A percentile compares a stretch with the other conserved stretches of the same genome.
phyloP scores from a whole-genome alignment of 2,329 filamentous ascomycete species.

The Cladophialophora yegresii region DNA sequence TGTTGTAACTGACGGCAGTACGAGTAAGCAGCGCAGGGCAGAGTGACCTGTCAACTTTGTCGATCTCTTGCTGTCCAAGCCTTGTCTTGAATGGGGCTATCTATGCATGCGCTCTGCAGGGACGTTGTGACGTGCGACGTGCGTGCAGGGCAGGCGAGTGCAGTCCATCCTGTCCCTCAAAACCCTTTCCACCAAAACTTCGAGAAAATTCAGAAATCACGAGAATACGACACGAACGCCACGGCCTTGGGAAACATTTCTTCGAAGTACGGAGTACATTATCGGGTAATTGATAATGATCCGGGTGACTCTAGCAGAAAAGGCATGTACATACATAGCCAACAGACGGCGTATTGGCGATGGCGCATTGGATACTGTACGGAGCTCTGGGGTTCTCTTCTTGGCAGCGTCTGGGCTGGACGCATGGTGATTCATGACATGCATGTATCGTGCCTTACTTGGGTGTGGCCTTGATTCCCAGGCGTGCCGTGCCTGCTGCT shows the following conservation, averaged over 20 bases:
- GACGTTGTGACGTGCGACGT: neutral
- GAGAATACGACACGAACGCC: neutral
- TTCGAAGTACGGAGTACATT: neutral
- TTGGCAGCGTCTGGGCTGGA: neutral
- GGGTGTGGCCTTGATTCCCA: neutral
- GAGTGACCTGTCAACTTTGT: neutral
- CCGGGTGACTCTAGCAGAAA: neutral
- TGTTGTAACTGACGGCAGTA: constrained; percentile 17
- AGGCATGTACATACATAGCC: neutral
- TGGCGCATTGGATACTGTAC: neutral
- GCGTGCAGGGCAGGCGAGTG: neutral
- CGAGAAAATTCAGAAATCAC: neutral
- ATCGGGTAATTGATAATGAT: neutral
- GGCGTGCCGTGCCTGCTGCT: neutral
- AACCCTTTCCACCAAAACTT: neutral
- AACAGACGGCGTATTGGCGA: neutral
- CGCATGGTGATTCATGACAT: neutral
- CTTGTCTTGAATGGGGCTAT: constrained; percentile 12
- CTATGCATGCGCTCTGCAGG: neutral
- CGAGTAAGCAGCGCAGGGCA: neutral
- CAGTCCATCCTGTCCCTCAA: neutral
- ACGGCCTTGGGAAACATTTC: neutral
- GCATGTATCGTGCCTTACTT: neutral
- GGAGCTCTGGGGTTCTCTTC: no score
- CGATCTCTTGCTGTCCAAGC: neutral